These are phyloP conservation scores for Eimeria acervulina DNA, from an alignment of 169 alveolate species.

Conservation along the genomic window DNA sequence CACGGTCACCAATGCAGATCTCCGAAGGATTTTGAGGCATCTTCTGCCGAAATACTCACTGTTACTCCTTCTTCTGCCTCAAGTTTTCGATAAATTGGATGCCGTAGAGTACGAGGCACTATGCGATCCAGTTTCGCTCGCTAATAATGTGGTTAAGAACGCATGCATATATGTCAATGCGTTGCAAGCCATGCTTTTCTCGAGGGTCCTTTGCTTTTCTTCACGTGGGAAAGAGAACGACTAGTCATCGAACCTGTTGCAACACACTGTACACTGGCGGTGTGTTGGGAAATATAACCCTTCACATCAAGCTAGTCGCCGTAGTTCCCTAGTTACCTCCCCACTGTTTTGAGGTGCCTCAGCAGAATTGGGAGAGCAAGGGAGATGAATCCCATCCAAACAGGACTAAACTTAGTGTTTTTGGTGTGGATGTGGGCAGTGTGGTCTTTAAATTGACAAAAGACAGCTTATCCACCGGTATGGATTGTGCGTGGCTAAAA, in stretches of 20 bases:
- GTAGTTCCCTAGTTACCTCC: not conserved
- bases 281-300: not conserved
- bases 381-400: no score
- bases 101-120: not conserved
- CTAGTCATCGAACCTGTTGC: not conserved
- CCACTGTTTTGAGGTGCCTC: no score
- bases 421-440: no score
- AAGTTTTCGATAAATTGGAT: not conserved
- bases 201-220: not conserved
- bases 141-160: not conserved
- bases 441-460: no score
- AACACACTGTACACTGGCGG: no score
- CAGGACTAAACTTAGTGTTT: no score
- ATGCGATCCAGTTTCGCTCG: not conserved
- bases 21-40: not conserved
- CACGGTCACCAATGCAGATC: not conserved
- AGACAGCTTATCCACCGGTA: no score
- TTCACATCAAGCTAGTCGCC: not conserved
- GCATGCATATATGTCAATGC: not conserved
- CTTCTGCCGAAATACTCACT: not conserved
- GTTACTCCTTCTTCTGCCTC: not conserved
- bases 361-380: no score
- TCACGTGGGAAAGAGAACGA: not conserved
- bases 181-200: not conserved
- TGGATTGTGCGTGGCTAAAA: no score